A percentile compares a stretch with the other conserved stretches of the same genome.
Conservation (phyloP, 2,329 filamentous ascomycete genomes). For the Ophiostoma australiae region DNA sequence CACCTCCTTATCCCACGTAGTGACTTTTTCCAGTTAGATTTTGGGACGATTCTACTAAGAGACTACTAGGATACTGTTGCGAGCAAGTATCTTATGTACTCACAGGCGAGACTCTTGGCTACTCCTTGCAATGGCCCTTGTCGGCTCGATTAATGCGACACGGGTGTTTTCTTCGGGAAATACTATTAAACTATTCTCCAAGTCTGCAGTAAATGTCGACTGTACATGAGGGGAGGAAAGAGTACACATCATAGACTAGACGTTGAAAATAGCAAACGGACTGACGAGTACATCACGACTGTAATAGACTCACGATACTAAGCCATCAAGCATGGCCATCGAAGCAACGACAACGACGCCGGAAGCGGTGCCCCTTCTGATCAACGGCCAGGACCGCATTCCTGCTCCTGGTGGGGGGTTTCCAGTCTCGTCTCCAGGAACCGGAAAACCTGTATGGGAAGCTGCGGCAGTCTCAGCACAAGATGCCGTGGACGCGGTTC, state of each 20-base stretch:
- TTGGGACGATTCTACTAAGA: neutral
- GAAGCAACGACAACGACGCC: neutral
- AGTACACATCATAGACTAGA: neutral
- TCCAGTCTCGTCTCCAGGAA: constrained; percentile 31
- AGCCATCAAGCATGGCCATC: neutral
- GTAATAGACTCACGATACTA: neutral
- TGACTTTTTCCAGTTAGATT: neutral
- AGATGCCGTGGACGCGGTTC: constrained; percentile 33
- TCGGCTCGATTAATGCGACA: neutral
- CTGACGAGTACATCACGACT: no score
- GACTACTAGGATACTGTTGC: no score
- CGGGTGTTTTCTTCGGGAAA: neutral
- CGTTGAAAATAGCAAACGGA: neutral
- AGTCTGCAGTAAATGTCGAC: neutral
- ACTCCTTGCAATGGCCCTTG: neutral
- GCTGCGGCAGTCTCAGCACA: constrained; percentile 30
- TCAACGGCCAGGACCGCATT: constrained; percentile 33
- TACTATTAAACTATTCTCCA: neutral
- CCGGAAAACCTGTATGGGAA: constrained; percentile 32
- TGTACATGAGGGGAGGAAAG: neutral
- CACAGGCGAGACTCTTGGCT: neutral
- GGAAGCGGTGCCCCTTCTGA: constrained; percentile 30
- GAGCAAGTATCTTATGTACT: no score
- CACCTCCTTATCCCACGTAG: neutral
- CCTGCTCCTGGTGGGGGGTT: constrained; percentile 23